Evolutionary conservation across 2,329 filamentous ascomycete genomes (phyloP).

Genomic region (Neonectria faginata): DNA sequence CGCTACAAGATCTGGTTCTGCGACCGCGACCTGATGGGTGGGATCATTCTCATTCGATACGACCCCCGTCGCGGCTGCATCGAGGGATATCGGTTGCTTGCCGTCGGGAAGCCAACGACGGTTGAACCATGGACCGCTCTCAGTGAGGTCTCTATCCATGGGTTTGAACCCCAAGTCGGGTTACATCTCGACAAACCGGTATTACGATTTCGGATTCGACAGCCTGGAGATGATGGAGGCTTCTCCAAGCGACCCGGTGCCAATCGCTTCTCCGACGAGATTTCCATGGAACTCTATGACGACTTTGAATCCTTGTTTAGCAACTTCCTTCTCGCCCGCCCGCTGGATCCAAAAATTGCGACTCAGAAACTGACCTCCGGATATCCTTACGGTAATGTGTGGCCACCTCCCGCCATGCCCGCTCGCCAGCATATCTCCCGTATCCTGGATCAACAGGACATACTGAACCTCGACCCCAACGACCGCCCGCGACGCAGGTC

Average conservation of each 20-base stretch:
- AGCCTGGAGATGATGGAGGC: conserved; percentile 37
- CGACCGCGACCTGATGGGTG: conserved; percentile 78
- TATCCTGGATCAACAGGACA: conserved; percentile 37
- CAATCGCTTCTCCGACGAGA: conserved; percentile 62
- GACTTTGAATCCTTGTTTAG: conserved; percentile 67
- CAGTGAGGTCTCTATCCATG: conserved; percentile 74
- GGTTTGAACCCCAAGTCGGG: conserved; percentile 76
- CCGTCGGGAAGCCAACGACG: conserved; percentile 66
- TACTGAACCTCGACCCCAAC: conserved; percentile 44
- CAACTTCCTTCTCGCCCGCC: conserved; percentile 74
- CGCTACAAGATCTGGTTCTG: conserved; percentile 87
- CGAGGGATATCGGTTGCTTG: conserved; percentile 81
- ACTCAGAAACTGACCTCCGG: conserved; percentile 44
- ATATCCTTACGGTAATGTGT: conserved; percentile 68
- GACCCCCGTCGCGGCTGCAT: conserved; percentile 79
- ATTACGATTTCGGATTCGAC: conserved; percentile 62
- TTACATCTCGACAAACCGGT: conserved; percentile 82
- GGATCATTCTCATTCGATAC: conserved; percentile 81
- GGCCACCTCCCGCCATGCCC: conserved; percentile 81
- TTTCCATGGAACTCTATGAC: conserved; percentile 63
- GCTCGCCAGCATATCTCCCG: conserved; percentile 65
- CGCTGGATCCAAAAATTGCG: conserved; percentile 55
- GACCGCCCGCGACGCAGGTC: conserved; percentile 60
- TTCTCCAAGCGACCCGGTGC: conserved; percentile 40
- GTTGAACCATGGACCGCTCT: conserved; percentile 75